A percentile compares a stretch with the other conserved stretches of the same genome.
Evolutionary conservation across 2,329 filamentous ascomycete species (phyloP).

Genomic region (Pyrenochaeta sp.): DNA sequence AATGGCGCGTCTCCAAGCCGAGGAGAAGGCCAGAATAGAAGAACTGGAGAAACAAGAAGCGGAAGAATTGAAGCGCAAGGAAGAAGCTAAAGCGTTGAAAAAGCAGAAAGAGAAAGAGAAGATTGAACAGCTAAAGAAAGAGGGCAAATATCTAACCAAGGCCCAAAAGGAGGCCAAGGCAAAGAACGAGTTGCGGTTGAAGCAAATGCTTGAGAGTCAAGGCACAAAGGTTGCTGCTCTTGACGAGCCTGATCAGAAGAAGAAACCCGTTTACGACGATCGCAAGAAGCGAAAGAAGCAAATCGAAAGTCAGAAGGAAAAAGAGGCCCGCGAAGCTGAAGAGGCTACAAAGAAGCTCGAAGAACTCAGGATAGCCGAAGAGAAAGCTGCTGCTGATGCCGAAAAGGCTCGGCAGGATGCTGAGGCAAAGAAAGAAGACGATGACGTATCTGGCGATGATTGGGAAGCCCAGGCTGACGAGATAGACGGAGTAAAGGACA

Average conservation of each 20-base stretch:
- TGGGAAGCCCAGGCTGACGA: slow-evolving; percentile 84
- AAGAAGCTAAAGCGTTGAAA: slow-evolving; percentile 78
- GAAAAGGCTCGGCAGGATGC: slow-evolving; percentile 64
- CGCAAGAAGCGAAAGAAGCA: slow-evolving; percentile 79
- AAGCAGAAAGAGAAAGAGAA: slow-evolving; percentile 89
- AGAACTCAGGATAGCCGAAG: slow-evolving; percentile 60
- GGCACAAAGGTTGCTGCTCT: slow-evolving; percentile 69
- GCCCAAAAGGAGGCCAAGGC: slow-evolving; percentile 85
- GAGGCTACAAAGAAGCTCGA: slow-evolving; percentile 65
- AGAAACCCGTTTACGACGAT: slow-evolving; percentile 77
- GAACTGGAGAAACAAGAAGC: slow-evolving; percentile 70
- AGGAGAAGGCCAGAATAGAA: slow-evolving; percentile 71
- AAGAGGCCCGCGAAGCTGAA: slow-evolving; percentile 59
- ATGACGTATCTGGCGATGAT: slow-evolving; percentile 74
- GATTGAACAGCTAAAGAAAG: slow-evolving; percentile 86
- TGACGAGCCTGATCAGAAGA: slow-evolving; percentile 74
- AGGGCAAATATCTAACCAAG: slow-evolving; percentile 86
- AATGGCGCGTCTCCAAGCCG: slow-evolving; percentile 63
- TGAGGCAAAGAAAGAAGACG: slow-evolving; percentile 68
- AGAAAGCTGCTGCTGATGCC: slow-evolving; percentile 83
- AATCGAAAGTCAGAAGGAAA: slow-evolving; percentile 61
- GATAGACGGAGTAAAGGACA: slow-evolving; percentile 85
- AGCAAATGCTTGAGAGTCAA: slow-evolving; percentile 84
- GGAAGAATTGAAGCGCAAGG: slow-evolving; percentile 74
- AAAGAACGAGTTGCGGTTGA: slow-evolving; percentile 78